These are phyloP conservation scores for Porphyridium purpureum DNA, from an alignment of 23 red algal genomes.

Conservation along the genomic window DNA sequence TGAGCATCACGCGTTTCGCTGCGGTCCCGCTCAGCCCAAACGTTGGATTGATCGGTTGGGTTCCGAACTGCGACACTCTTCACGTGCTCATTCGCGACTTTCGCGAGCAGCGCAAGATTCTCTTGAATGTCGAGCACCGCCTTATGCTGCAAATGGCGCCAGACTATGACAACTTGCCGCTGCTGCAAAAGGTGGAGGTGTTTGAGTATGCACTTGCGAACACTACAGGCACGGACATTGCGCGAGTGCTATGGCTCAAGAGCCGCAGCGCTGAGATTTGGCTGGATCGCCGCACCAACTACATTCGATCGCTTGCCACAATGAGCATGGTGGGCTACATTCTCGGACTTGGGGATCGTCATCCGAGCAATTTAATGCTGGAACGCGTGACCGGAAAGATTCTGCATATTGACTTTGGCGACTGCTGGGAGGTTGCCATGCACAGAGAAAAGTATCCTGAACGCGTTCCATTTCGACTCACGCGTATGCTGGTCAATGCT, in stretches of 20 bases:
- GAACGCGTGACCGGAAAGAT: slow-evolving; percentile 73
- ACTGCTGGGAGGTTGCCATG: slow-evolving; percentile 96
- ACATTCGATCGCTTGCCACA: slow-evolving; percentile 72
- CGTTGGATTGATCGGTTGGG: slow-evolving; percentile 90
- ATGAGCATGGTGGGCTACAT: slow-evolving; percentile 95
- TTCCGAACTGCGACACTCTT: slow-evolving; percentile 87
- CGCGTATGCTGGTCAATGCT: slow-evolving; percentile 87
- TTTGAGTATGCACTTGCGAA: slow-evolving; percentile 87
- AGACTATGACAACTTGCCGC: slow-evolving; percentile 73
- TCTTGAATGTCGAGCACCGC: slow-evolving; percentile 87
- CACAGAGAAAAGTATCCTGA: slow-evolving; percentile 94
- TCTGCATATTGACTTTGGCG: slow-evolving; percentile 95
- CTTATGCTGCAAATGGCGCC: slow-evolving; percentile 81
- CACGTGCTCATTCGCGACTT: slow-evolving; percentile 77
- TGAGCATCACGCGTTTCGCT: slow-evolving; percentile 49
- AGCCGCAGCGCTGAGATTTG: slow-evolving; percentile 95
- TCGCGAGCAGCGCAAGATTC: slow-evolving; percentile 73
- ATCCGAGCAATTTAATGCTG: slow-evolving; percentile 93
- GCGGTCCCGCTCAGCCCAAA: slow-evolving; percentile 66
- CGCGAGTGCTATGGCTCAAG: slow-evolving; percentile 71
- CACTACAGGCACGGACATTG: slow-evolving; percentile 77
- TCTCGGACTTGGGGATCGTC: slow-evolving; percentile 88
- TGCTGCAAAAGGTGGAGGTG: slow-evolving; percentile 91
- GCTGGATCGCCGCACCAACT: slow-evolving; percentile 87
- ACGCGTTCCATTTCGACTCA: slow-evolving; percentile 84